A percentile compares a stretch with the other conserved stretches of the same genome.
Conservation (phyloP, 768 basidiomycete genomes). For the Trametes cingulata region DNA sequence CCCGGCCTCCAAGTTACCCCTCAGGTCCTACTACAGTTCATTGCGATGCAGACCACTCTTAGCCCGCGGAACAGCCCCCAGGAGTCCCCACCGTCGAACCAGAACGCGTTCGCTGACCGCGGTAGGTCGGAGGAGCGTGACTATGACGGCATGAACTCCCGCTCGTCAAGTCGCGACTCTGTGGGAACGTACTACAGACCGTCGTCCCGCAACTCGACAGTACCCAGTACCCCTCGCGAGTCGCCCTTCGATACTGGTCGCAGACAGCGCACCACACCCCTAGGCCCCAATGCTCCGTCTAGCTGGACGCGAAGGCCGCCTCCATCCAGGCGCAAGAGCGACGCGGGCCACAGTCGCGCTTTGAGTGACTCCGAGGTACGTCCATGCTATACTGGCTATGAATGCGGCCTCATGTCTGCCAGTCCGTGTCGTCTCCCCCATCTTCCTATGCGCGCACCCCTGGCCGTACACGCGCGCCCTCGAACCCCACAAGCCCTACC, state of each 20-base stretch:
- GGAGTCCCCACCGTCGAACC: slow-evolving; percentile 36
- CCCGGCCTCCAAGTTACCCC: slow-evolving; percentile 72
- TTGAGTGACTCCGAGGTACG: slow-evolving; percentile 76
- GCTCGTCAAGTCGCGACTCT: slow-evolving; percentile 63
- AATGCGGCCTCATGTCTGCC: not conserved
- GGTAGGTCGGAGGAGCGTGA: slow-evolving; percentile 41
- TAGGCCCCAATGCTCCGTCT: slow-evolving; percentile 59
- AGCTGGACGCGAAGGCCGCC: slow-evolving; percentile 78
- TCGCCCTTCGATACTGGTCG: slow-evolving; percentile 72
- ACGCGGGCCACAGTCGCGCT: slow-evolving; percentile 56
- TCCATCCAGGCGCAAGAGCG: slow-evolving; percentile 68
- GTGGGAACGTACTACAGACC: slow-evolving; percentile 42
- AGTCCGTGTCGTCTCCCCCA: slow-evolving; percentile 40
- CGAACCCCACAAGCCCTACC: slow-evolving; percentile 58
- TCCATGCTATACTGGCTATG: not conserved
- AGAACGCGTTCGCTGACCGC: slow-evolving; percentile 38
- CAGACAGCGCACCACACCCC: slow-evolving; percentile 70
- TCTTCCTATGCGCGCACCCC: slow-evolving; percentile 44
- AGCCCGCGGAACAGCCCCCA: slow-evolving; percentile 22
- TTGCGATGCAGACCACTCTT: slow-evolving; percentile 44
- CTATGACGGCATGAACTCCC: slow-evolving; percentile 40
- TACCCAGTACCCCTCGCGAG: slow-evolving; percentile 49
- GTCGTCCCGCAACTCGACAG: slow-evolving; percentile 48
- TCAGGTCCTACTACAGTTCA: slow-evolving; percentile 57
- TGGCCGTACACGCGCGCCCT: slow-evolving; percentile 63